phyloP scores from a whole-genome alignment of 2,329 filamentous ascomycete species.

The Fusarium gaditjirri region DNA sequence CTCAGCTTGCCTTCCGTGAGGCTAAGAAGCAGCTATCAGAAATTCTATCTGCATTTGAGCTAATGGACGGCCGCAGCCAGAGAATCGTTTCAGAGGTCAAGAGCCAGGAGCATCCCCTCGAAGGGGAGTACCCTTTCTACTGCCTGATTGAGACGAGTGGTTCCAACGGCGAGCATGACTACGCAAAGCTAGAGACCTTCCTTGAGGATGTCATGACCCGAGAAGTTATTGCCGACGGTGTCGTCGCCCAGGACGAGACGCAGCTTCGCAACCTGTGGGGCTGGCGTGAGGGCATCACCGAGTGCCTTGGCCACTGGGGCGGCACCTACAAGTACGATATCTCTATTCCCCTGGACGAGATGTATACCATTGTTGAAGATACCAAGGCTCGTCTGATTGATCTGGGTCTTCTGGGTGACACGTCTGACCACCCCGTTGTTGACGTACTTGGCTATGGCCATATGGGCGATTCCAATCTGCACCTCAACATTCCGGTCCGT shows the following conservation, averaged over 20 bases:
- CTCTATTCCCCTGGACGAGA: slow-evolving; percentile 87
- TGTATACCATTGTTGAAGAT: slow-evolving; percentile 92
- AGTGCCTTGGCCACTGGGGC: slow-evolving; percentile 88
- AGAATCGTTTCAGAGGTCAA: slow-evolving; percentile 79
- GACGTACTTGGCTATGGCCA: slow-evolving; percentile 97
- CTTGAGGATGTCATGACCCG: slow-evolving; percentile 91
- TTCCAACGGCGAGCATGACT: slow-evolving; percentile 92
- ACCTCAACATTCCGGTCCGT: slow-evolving; percentile 87
- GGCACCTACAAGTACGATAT: slow-evolving; percentile 99
- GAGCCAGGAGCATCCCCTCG: slow-evolving; percentile 81
- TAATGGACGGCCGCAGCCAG: slow-evolving; percentile 92
- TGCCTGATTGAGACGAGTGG: slow-evolving; percentile 96
- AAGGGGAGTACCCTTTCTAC: slow-evolving; percentile 90
- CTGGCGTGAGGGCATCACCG: slow-evolving; percentile 93
- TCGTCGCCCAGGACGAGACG: slow-evolving; percentile 92
- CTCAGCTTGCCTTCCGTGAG: slow-evolving; percentile 84
- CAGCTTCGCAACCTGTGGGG: slow-evolving; percentile 87
- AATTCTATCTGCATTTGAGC: slow-evolving; percentile 95
- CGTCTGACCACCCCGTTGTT: slow-evolving; percentile 80
- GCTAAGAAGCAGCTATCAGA: slow-evolving; percentile 92
- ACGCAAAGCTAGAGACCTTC: slow-evolving; percentile 88
- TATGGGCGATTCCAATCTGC: slow-evolving; percentile 97
- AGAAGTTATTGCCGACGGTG: slow-evolving; percentile 88
- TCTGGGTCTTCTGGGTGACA: slow-evolving; percentile 81
- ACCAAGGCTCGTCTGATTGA: slow-evolving; percentile 76